Base-by-base conservation (phyloP, 805 yeast species). In the Ogataea nonfermentans region DNA sequence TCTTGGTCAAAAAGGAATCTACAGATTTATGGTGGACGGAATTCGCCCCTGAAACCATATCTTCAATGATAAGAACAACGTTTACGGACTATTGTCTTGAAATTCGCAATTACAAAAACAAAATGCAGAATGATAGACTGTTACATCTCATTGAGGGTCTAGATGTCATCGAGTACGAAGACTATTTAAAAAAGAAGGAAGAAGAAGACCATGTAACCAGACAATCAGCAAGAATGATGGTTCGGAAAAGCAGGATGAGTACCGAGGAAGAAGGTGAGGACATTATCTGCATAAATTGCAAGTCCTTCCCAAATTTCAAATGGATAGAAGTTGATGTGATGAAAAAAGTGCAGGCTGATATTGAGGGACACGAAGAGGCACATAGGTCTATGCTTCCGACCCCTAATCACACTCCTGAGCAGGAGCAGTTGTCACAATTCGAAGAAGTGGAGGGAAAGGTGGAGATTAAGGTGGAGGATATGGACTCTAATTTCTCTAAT, bases 261-360 rank as follows among this genome's bases (percentile, higher is more conserved):
- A 22, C 48, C 23, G 47, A 43, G 24, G 41, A 37, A 19, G 47
- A 50, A 13, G 39, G 39, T n/a, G 73, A 68, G 9, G 80, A 76
- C 36, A 62, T 59, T 14, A 56, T 74, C 23, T 77, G 82, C 54
- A 68, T 61, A 29, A 59, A 63, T 17, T 77, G 82, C 50, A 68
- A 72, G 39, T 68, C 80, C 3, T 63, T 65, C 40, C 65, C 74
- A 13, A 67, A 72, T 13, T 72, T 70, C 51, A 69, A 68, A 41
- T 76, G 76, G 65, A 59, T 74, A 43, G 65, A 67, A 27, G 54
- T 72, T 28, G 67, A 59, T 38, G 30, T 53, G 23, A 36, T 52
- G 35, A 43, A 46, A 29, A 44, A 52, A 19, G 34, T 29, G 23
- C 47, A 39, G 29, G 26, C 17, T 3, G 46, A 42, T 23, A n/a